Evolutionary conservation across 805 yeast genomes (phyloP).

Genomic region (Kazachstania viticola): DNA sequence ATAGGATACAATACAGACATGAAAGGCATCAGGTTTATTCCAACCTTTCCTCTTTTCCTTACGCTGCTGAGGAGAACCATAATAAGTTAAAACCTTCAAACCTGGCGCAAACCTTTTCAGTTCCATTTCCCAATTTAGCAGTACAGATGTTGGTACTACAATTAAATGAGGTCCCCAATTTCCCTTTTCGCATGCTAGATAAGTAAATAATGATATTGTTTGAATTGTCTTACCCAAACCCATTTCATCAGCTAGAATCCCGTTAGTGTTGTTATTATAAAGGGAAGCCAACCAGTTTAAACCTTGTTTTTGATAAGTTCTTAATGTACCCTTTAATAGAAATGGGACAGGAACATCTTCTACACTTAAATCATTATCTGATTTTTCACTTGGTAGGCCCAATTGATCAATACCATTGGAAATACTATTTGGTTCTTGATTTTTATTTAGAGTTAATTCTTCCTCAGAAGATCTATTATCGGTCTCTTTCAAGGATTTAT

Average conservation of each 20-base stretch:
- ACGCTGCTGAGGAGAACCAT: slow-evolving; percentile 94
- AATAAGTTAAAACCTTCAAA: slow-evolving; percentile 85
- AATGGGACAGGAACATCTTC: slow-evolving; percentile 73
- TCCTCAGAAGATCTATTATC: slow-evolving; percentile 6
- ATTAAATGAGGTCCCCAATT: slow-evolving; percentile 98
- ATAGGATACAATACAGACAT: slow-evolving; percentile 92
- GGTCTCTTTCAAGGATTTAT: slow-evolving; percentile 3
- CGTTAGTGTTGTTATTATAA: slow-evolving; percentile 86
- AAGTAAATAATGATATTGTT: slow-evolving; percentile 76
- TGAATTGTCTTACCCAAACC: slow-evolving; percentile 96
- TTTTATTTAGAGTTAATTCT: slow-evolving; percentile 8
- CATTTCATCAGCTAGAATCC: slow-evolving; percentile 98
- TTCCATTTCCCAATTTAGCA: slow-evolving; percentile 99
- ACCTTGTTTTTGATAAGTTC: slow-evolving; percentile 93
- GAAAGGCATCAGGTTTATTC: slow-evolving; percentile 93
- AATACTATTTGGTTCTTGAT: no score
- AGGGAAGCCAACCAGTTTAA: slow-evolving; percentile 93
- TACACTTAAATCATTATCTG: slow-evolving; percentile 32
- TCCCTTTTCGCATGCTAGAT: slow-evolving; percentile 85
- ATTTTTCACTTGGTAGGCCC: no score
- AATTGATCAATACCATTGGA: no score
- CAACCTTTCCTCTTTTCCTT: slow-evolving; percentile 94
- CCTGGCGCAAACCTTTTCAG: slow-evolving; percentile 98
- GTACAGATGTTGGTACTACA: slow-evolving; percentile 93
- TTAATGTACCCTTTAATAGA: slow-evolving; percentile 64